These are phyloP conservation scores for Boletus insuetus DNA, from an alignment of 768 basidiomycete genomes.

Conservation along the genomic window DNA sequence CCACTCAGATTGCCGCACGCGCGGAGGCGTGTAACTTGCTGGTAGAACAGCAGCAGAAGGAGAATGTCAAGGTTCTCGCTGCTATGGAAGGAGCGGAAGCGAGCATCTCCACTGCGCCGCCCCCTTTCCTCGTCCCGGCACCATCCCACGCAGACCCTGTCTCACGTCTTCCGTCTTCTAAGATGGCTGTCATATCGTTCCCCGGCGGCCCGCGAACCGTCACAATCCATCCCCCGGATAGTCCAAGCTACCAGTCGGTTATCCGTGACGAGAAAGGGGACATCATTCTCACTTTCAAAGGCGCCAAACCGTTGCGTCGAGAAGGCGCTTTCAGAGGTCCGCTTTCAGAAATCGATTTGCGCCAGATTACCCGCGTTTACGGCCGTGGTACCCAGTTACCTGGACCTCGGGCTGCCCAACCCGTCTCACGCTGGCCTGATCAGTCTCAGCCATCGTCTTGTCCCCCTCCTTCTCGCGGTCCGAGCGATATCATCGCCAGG, in stretches of 20 bases:
- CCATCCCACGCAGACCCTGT: not conserved
- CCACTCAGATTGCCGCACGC: not conserved
- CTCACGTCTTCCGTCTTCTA: not conserved
- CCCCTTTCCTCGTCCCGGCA: not conserved
- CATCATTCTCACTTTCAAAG: slow-evolving; percentile 9
- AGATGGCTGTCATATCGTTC: slow-evolving; percentile 11
- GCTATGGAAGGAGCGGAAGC: not conserved
- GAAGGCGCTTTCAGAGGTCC: slow-evolving; percentile 21
- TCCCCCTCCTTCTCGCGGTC: not conserved
- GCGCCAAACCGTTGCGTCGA: slow-evolving; percentile 12
- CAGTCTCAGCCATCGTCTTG: not conserved
- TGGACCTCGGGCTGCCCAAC: not conserved
- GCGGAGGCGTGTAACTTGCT: slow-evolving; percentile 4
- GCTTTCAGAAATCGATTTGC: slow-evolving; percentile 7
- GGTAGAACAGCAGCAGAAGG: slow-evolving; percentile 7
- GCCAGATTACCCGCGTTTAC: slow-evolving; percentile 1
- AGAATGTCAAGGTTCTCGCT: not conserved
- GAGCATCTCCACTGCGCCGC: not conserved
- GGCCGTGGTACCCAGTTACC: slow-evolving; percentile 14
- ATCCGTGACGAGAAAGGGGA: slow-evolving; percentile 20
- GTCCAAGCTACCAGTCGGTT: slow-evolving; percentile 10
- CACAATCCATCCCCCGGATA: slow-evolving; percentile 20
- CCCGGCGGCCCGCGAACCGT: slow-evolving; percentile 22
- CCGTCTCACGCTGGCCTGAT: slow-evolving; percentile 12
- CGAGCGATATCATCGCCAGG: slow-evolving; percentile 6